A percentile compares a stretch with the other conserved stretches of the same genome.
These are phyloP conservation scores for Dactylonectria macrodidyma DNA, from an alignment of 2,329 filamentous ascomycete species.

Conservation along the genomic window DNA sequence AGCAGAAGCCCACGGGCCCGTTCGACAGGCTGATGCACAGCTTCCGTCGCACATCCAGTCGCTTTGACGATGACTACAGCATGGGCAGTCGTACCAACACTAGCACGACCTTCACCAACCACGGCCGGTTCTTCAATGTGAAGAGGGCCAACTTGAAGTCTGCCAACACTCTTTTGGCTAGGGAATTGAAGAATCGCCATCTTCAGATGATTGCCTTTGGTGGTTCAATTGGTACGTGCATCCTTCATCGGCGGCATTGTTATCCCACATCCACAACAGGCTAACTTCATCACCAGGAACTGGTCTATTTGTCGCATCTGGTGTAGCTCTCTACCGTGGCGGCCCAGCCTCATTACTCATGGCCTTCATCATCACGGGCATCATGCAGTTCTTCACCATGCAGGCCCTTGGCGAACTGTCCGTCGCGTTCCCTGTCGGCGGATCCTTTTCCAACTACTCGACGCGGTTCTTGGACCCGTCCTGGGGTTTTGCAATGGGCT, in stretches of 20 bases:
- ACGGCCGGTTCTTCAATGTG: no score
- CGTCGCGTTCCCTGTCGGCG: conserved; percentile 89
- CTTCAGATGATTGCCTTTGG: neutral
- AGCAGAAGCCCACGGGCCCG: no score
- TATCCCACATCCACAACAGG: neutral
- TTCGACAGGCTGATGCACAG: no score
- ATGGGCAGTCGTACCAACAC: no score
- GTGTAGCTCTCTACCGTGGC: conserved; percentile 76
- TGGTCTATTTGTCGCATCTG: conserved; percentile 89
- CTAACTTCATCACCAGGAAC: conserved; percentile 66
- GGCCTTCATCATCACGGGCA: conserved; percentile 81
- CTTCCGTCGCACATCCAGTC: no score
- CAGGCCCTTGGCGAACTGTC: conserved; percentile 93
- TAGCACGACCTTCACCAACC: no score
- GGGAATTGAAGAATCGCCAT: neutral
- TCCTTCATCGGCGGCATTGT: no score
- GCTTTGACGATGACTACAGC: no score
- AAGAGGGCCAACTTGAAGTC: no score
- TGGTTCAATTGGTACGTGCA: neutral
- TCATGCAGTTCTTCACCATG: conserved; percentile 92
- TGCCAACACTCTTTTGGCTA: neutral
- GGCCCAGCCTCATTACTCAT: conserved; percentile 84
- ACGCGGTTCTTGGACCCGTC: conserved; percentile 77
- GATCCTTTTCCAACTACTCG: conserved; percentile 92
- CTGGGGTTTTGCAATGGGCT: conserved; percentile 87